Evolutionary conservation across 2,329 filamentous ascomycete species (phyloP).

Genomic region (Penicillium sp.): DNA sequence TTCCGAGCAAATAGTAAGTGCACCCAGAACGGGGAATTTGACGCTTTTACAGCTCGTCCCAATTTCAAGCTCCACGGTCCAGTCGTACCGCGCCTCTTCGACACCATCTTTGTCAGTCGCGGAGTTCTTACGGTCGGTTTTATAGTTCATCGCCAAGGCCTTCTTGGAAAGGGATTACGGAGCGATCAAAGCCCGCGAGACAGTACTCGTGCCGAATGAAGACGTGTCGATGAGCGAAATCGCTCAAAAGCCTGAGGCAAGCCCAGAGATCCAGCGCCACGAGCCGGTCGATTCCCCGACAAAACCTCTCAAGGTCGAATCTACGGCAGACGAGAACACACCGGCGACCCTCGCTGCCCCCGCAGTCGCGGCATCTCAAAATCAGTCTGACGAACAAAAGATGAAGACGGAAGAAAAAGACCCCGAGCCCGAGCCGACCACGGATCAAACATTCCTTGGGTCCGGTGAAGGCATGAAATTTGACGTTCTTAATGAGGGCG

Average conservation of each 20-base stretch:
- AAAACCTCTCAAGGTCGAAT: slow-evolving; percentile 15
- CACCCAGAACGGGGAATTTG: neutral
- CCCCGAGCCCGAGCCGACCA: slow-evolving; percentile 8
- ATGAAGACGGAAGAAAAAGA: slow-evolving; percentile 22
- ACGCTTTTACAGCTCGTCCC: neutral
- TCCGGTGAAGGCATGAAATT: slow-evolving; percentile 36
- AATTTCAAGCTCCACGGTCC: neutral
- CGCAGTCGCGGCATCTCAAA: slow-evolving; percentile 7
- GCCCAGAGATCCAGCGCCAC: slow-evolving; percentile 10
- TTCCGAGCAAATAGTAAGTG: slow-evolving; percentile 40
- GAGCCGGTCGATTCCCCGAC: slow-evolving; percentile 14
- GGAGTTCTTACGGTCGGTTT: neutral
- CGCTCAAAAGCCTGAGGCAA: slow-evolving; percentile 11
- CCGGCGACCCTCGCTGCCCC: slow-evolving; percentile 10
- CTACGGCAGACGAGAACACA: slow-evolving; percentile 12
- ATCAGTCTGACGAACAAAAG: slow-evolving; percentile 11
- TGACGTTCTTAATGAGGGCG: slow-evolving; percentile 34
- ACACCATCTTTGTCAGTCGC: no score
- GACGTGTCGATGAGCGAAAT: slow-evolving; percentile 29
- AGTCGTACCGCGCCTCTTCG: no score
- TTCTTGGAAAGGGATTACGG: slow-evolving; percentile 40
- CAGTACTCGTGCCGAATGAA: slow-evolving; percentile 20
- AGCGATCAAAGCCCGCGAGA: slow-evolving; percentile 28
- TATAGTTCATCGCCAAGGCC: slow-evolving; percentile 39
- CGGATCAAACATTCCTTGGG: slow-evolving; percentile 23